Base-by-base conservation (phyloP, 768 basidiomycete species). In the Neoboletus subvelutipes region DNA sequence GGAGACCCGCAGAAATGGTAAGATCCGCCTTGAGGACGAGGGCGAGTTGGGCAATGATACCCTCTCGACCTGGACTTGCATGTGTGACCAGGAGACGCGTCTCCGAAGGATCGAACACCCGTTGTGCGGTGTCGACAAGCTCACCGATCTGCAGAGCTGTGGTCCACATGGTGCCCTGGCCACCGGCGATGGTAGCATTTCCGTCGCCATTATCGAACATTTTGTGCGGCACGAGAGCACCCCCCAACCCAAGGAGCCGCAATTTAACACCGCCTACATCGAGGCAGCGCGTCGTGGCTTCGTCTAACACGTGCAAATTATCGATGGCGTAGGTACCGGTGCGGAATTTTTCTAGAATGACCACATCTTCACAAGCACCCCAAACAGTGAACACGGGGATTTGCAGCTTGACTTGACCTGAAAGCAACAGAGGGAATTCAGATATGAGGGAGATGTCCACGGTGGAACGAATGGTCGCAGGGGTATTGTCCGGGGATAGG, bases 151-250 rank as follows among this genome's bases (percentile, higher is more conserved):
- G 97, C 26, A 99, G 82, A 5, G 93, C 91, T 0, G 96, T 98
- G 0, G 93, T 92, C 97, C 97, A 99, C 88, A 98, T 96, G 20
- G 95, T 98, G 31, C 97, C 97, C 67, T 93, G 90, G 2, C 94
- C 97, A 36, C 97, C 97, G 0, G 97, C 96, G 61, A 99, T 97
- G n/a, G 96, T 98, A 12, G 93, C 95, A 45, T 78, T 85, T 4
- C 95, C 96, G 47, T 96, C 92, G 0, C 96, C 92, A 61, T 94
- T 94, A 75, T 93, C 90, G 65, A 95, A 94, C 79, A 94, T 83
- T 73, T 98, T 98, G 79, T 98, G 94, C 41, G 87, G 85, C 7
- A 97, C 94, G 41, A 98, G 83, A 3, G 95, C 95, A 52, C 97
- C 97, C 10, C 97, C 97, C 28, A 99, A 80, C 40, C 96, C 97